Evolutionary conservation across 257 asterid genomes (phyloP), one percentile per base, ranked within the genome.

Genomic region (Craterostigma plantagineum): DNA sequence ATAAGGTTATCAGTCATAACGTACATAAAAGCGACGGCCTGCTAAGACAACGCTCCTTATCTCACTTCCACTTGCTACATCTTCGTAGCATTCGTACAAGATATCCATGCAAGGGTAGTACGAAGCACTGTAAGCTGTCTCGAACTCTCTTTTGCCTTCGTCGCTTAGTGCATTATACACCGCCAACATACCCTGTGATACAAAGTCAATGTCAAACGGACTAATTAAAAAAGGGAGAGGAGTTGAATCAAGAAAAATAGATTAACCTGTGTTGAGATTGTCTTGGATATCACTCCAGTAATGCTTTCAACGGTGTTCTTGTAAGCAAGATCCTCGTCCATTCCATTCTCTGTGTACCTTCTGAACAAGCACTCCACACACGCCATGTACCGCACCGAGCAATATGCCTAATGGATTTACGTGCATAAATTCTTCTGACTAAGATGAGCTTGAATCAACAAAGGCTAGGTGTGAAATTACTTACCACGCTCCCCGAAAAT

Each of bases 81-180:
- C 97, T 66, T 86, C 97, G 38, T 86, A 86, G 73, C 97, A 86
- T 52, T 86, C 94, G 1, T 86, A 86, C 36, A 86, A 63, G 58
- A 86, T 86, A 61, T 86, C 97, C 97, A 86, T 86, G 73, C 97
- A 81, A 13, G 97, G 97, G 64, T 86, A 86, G 55, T 39, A 86
- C 0, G 97, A 76, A 50, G 94, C 94, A 51, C 94, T 86, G 8
- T 86, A 86, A 14, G 94, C 94, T 38, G 68, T 48, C 66, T 81
- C 93, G 34, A 86, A 86, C 17, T 78, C 91, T 58, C 30, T 81
- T 76, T 81, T 86, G 50, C 60, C 97, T 38, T 81, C 92, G 34
- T 65, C 92, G 27, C 69, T 66, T 34, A 86, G 55, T 51, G 93
- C 70, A 59, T 75, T 71, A 55, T 86, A 81, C 47, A 86, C 92